Evolutionary conservation across 2,329 filamentous ascomycete genomes (phyloP), one percentile per base, ranked within the genome.

Genomic region (Chaetomiaceae sp.): DNA sequence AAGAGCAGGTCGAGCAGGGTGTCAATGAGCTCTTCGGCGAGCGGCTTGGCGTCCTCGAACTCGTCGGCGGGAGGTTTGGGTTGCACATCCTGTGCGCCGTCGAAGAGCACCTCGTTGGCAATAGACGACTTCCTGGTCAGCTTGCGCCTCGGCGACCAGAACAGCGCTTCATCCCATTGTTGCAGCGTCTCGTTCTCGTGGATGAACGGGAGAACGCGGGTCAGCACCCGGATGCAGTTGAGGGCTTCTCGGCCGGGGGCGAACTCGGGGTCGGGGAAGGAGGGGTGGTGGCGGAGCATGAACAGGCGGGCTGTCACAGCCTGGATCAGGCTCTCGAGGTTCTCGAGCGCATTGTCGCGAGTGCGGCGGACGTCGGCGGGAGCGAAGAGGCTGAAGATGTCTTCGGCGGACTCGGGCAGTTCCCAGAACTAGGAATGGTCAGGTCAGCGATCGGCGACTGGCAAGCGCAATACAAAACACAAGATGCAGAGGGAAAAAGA

Each of bases 331-430:
- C 91, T 96, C 71, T 96, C 90, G 57, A 96, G 77, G 65, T 96
- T 96, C 66, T 87, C 85, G 55, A 95, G 74, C 42, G 90, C 86
- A 61, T 82, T 79, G 68, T 96, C 92, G 65, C 91, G 83, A 40
- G 89, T 91, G 60, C 91, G 84, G 55, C 91, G 87, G 57, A 96
- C 92, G 66, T 95, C 88, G 52, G 85, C 83, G 5, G 90, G 83
- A 33, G 91, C 90, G 71, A 96, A 97, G 55, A 97, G 81, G 66
- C 89, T 95, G 74, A 97, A 97, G 64, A 99, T 85, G 74, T 99
- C 93, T 66, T 97, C 93, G 46, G 89, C 83, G 13, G 90, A 91
- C 70, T 97, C 93, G 56, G 93, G 93, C 38, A 99, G 83, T 69
- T 96, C 89, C 91, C 92, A 97, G 73, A 97, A 97, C 87, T 96